These are phyloP conservation scores for Echites panduratus DNA, from an alignment of 257 asterid species.

Conservation along the genomic window DNA sequence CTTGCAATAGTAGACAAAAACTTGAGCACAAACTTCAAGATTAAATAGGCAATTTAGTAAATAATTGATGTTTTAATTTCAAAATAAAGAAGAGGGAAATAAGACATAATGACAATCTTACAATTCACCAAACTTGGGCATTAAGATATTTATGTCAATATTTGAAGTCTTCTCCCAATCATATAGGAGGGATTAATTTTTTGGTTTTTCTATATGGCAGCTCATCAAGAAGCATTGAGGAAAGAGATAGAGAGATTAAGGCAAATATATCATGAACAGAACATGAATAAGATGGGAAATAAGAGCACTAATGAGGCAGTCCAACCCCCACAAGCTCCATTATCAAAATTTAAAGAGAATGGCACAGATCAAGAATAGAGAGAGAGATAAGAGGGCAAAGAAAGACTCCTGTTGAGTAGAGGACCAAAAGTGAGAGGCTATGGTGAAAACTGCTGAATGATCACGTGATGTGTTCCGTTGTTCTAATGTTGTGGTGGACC, in stretches of 20 bases:
- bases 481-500: slow-evolving; percentile 19
- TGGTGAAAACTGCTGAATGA: slow-evolving; percentile 16
- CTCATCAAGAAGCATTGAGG: slow-evolving; percentile 89
- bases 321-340: slow-evolving; percentile 16
- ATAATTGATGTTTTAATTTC: neutral
- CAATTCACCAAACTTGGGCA: slow-evolving; percentile 9
- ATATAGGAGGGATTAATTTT: neutral
- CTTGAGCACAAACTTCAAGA: neutral
- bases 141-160: neutral
- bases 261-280: slow-evolving; percentile 62
- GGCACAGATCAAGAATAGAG: slow-evolving; percentile 28
- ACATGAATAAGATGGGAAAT: slow-evolving; percentile 39
- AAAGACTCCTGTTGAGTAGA: neutral
- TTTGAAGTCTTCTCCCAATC: neutral
- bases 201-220: slow-evolving; percentile 24
- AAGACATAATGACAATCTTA: neutral
- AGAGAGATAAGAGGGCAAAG: neutral
- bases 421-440: slow-evolving; percentile 12
- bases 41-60: neutral
- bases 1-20: too few species aligned
- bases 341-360: slow-evolving; percentile 20
- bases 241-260: slow-evolving; percentile 81
- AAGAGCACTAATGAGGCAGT: slow-evolving; percentile 13
- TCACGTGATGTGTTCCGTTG: slow-evolving; percentile 31
- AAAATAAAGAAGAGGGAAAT: neutral